These are phyloP conservation scores for Saccharomyces jurei DNA, from an alignment of 805 yeast species.

Conservation along the genomic window DNA sequence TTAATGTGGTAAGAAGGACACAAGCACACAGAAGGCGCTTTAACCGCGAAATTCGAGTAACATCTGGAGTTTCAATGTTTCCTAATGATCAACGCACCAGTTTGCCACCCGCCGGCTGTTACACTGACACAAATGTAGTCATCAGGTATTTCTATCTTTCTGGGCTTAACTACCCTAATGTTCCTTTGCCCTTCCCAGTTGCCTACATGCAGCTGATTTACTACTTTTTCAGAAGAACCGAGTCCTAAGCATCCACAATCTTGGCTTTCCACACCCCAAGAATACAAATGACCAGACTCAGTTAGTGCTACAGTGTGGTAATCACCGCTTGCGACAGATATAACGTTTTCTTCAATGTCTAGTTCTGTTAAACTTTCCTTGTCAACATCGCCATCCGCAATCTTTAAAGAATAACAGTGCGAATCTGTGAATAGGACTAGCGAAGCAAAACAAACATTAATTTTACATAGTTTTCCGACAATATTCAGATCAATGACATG, in stretches of 20 bases:
- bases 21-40: neutral
- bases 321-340: slow-evolving; percentile 61
- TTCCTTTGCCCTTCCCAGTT: slow-evolving; percentile 27
- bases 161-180: slow-evolving; percentile 37
- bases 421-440: slow-evolving; percentile 50
- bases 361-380: slow-evolving; percentile 9
- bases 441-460: slow-evolving; percentile 46
- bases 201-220: slow-evolving; percentile 20
- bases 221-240: slow-evolving; percentile 32
- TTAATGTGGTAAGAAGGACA: neutral
- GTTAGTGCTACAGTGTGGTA: slow-evolving; percentile 61
- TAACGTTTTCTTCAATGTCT: slow-evolving; percentile 38
- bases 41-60: neutral
- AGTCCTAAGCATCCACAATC: slow-evolving; percentile 67
- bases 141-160: slow-evolving; percentile 29
- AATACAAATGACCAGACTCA: slow-evolving; percentile 44
- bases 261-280: slow-evolving; percentile 64
- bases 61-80: neutral
- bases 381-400: slow-evolving; percentile 14
- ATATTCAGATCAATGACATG: slow-evolving; percentile 12
- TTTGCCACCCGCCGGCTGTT: slow-evolving; percentile 77
- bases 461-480: slow-evolving; percentile 36
- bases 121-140: slow-evolving; percentile 47
- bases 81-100: slow-evolving; percentile 48
- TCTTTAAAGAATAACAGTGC: slow-evolving; percentile 29